A percentile compares a stretch with the other conserved stretches of the same genome.
These are phyloP conservation scores for Teunomyces funiuensis DNA, from an alignment of 805 yeast genomes.

Conservation along the genomic window DNA sequence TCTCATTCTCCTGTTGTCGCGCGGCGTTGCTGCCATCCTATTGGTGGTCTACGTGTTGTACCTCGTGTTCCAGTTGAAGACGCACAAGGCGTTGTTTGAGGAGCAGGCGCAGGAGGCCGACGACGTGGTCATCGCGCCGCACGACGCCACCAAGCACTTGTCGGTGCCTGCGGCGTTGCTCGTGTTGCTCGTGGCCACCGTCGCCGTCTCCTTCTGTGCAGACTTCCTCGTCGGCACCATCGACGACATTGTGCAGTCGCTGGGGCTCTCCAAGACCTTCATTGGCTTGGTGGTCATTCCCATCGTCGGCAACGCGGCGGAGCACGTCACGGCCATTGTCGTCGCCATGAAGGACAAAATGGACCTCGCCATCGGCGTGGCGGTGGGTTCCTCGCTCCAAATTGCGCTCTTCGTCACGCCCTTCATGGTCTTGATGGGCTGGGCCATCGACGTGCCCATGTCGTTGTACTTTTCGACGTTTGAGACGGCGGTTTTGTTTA, in stretches of 20 bases:
- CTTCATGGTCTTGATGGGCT: slow-evolving; percentile 90
- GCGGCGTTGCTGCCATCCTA: slow-evolving; percentile 82
- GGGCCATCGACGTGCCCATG: slow-evolving; percentile 91
- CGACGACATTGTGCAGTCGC: slow-evolving; percentile 78
- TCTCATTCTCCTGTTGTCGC: slow-evolving; percentile 70
- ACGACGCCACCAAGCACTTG: slow-evolving; percentile 39
- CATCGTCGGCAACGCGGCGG: slow-evolving; percentile 98
- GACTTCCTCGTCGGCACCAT: slow-evolving; percentile 92
- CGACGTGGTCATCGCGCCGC: slow-evolving; percentile 33
- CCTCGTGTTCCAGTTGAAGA: slow-evolving; percentile 82
- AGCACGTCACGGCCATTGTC: slow-evolving; percentile 93
- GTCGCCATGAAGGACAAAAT: slow-evolving; percentile 95
- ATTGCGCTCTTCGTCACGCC: slow-evolving; percentile 96
- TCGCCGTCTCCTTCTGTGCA: slow-evolving; percentile 85
- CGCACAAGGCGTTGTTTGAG: slow-evolving; percentile 80
- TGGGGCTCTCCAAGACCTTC: slow-evolving; percentile 91
- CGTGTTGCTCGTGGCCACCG: slow-evolving; percentile 62
- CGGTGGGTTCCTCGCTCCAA: slow-evolving; percentile 93
- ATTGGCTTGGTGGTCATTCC: slow-evolving; percentile 93
- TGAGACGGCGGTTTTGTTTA: slow-evolving; percentile 90
- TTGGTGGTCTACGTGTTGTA: slow-evolving; percentile 75
- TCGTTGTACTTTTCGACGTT: slow-evolving; percentile 85
- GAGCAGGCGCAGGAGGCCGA: slow-evolving; percentile 34
- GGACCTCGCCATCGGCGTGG: slow-evolving; percentile 97
- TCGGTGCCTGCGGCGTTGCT: slow-evolving; percentile 53